phyloP scores from a whole-genome alignment of 2,329 filamentous ascomycete species.

The Sphaerulina musiva region DNA sequence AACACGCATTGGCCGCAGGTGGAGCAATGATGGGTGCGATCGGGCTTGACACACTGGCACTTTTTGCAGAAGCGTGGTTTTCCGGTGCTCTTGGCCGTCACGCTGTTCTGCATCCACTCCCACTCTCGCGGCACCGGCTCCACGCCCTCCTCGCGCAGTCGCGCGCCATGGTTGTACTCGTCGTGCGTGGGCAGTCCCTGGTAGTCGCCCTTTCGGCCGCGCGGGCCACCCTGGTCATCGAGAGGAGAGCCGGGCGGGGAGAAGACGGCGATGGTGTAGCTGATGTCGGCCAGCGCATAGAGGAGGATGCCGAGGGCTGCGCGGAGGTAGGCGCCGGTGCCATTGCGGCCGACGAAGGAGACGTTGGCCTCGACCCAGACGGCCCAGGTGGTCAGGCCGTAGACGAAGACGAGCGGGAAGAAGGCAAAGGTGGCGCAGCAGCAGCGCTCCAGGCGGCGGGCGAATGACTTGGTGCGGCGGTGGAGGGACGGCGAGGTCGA shows the following conservation, averaged over 20 bases:
- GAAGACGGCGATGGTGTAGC: slow-evolving; percentile 89
- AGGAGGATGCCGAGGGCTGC: slow-evolving; percentile 60
- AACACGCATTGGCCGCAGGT: slow-evolving; percentile 89
- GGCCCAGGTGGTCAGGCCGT: slow-evolving; percentile 74
- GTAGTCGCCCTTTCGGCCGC: slow-evolving; percentile 49
- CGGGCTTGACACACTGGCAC: slow-evolving; percentile 88
- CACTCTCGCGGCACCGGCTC: slow-evolving; percentile 17
- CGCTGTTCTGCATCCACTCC: slow-evolving; percentile 50
- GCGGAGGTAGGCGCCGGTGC: slow-evolving; percentile 21
- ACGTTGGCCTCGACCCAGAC: slow-evolving; percentile 71
- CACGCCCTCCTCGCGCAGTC: slow-evolving; percentile 29
- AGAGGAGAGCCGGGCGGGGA: slow-evolving; percentile 72
- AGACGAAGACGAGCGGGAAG: slow-evolving; percentile 25
- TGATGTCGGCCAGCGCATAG: slow-evolving; percentile 76
- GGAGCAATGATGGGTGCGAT: slow-evolving; percentile 93
- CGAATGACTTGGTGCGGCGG: slow-evolving; percentile 45
- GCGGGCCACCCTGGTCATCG: slow-evolving; percentile 19
- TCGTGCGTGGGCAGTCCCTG: slow-evolving; percentile 72
- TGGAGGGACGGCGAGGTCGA: slow-evolving; percentile 29
- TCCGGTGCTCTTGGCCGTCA: slow-evolving; percentile 83
- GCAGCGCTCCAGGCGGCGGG: slow-evolving; percentile 67
- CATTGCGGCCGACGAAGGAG: slow-evolving; percentile 36
- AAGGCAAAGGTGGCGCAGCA: slow-evolving; percentile 58
- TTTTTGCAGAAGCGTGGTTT: slow-evolving; percentile 92
- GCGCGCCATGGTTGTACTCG: slow-evolving; percentile 38